These are phyloP conservation scores for Phaseolus coccineus DNA, from an alignment of 331 rosid genomes.

Conservation along the genomic window DNA sequence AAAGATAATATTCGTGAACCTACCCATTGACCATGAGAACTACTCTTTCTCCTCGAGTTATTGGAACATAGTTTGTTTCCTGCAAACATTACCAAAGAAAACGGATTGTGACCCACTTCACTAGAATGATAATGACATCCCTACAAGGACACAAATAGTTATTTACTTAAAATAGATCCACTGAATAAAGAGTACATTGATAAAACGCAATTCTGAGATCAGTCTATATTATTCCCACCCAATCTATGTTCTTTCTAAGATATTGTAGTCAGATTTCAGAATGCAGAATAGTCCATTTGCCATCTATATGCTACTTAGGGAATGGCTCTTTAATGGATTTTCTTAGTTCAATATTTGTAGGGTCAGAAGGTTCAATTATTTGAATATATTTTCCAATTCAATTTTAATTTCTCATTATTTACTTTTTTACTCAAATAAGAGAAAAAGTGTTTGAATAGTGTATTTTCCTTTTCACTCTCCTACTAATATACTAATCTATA, in stretches of 20 bases:
- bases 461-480: slow-evolving; percentile 12
- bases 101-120: slow-evolving; percentile 6
- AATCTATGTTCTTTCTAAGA: neutral
- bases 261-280: neutral
- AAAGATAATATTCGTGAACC: slow-evolving; percentile 43
- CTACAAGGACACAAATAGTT: neutral
- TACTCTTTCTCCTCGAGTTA: slow-evolving; percentile 83
- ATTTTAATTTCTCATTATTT: slow-evolving; percentile 3
- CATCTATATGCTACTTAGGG: slow-evolving; percentile 5
- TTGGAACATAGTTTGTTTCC: slow-evolving; percentile 92
- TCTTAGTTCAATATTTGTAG: slow-evolving; percentile 1
- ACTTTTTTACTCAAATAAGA: slow-evolving; percentile 3
- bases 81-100: slow-evolving; percentile 43
- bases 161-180: neutral
- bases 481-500: neutral
- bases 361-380: neutral
- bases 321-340: neutral
- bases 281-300: neutral
- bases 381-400: slow-evolving; percentile 1
- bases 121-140: slow-evolving; percentile 19
- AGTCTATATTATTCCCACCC: neutral
- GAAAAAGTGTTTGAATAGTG: neutral
- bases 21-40: slow-evolving; percentile 95
- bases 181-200: neutral
- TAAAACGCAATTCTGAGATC: slow-evolving; percentile 22